Evolutionary conservation across 306 rosid species (phyloP).

Genomic region (Cotoneaster glaucophyllus): DNA sequence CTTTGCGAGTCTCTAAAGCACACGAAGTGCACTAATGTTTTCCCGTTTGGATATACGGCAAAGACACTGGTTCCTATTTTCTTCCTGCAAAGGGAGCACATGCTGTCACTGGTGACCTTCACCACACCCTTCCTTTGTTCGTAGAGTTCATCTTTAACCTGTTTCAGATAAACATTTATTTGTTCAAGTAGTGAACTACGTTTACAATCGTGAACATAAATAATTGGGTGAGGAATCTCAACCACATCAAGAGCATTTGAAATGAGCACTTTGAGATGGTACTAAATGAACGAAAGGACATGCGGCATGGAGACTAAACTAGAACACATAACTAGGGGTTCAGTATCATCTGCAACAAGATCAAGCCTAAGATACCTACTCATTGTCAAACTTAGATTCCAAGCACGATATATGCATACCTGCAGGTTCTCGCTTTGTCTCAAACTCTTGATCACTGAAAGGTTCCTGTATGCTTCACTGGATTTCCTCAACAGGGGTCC

Average conservation of each 20-base stretch:
- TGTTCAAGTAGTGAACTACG: not conserved
- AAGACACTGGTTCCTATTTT: slow-evolving; percentile 92
- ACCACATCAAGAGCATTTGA: not conserved
- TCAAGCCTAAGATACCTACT: not conserved
- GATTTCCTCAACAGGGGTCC: slow-evolving; percentile 94
- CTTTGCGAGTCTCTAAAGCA: slow-evolving; percentile 91
- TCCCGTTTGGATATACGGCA: slow-evolving; percentile 89
- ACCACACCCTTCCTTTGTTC: slow-evolving; percentile 66
- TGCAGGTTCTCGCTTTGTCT: slow-evolving; percentile 90
- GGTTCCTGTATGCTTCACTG: slow-evolving; percentile 81
- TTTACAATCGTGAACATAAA: not conserved
- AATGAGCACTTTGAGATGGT: not conserved
- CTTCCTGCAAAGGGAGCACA: slow-evolving; percentile 93
- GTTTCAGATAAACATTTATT: slow-evolving; percentile 9
- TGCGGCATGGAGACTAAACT: not conserved
- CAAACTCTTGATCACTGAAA: slow-evolving; percentile 82
- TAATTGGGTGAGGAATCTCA: not conserved
- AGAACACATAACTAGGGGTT: not conserved
- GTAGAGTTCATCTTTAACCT: slow-evolving; percentile 89
- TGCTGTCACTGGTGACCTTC: slow-evolving; percentile 79
- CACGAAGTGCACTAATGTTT: slow-evolving; percentile 84
- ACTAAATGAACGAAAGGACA: not conserved
- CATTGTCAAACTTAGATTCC: slow-evolving; percentile 7
- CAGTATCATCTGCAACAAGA: not conserved
- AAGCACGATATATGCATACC: slow-evolving; percentile 43